phyloP scores from a whole-genome alignment of 1,284 basidiomycete species.

The Amylostereum areolatum region DNA sequence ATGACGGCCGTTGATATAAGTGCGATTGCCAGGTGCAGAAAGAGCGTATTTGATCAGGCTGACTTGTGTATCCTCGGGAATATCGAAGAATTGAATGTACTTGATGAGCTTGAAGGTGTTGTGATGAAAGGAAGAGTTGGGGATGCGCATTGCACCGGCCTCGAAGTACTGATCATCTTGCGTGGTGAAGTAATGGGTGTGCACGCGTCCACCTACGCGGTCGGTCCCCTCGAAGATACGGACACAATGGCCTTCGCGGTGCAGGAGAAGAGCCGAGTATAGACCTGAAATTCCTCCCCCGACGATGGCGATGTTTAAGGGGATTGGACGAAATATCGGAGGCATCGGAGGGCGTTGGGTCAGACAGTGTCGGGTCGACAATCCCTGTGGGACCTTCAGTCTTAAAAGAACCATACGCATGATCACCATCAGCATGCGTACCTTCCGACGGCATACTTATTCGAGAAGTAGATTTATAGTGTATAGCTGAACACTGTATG shows the following conservation, averaged over 20 bases:
- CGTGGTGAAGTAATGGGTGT: slow-evolving; percentile 14
- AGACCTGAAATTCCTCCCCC: slow-evolving; percentile 16
- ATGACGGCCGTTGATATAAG: slow-evolving; percentile 12
- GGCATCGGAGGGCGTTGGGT: no score
- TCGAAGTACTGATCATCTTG: slow-evolving; percentile 17
- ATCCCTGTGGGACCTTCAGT: no score
- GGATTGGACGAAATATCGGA: no score
- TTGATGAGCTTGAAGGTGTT: slow-evolving; percentile 14
- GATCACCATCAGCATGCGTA: no score
- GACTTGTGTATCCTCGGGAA: slow-evolving; percentile 9
- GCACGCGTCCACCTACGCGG: slow-evolving; percentile 15
- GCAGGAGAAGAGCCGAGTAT: slow-evolving; percentile 13
- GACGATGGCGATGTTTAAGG: slow-evolving; percentile 10
- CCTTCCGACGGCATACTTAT: no score
- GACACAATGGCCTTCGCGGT: slow-evolving; percentile 8
- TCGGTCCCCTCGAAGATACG: slow-evolving; percentile 13
- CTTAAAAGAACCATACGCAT: no score
- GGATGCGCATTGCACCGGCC: slow-evolving; percentile 19
- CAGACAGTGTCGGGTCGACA: no score
- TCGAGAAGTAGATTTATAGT: no score
- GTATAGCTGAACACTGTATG: no score
- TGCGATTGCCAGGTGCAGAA: slow-evolving; percentile 12
- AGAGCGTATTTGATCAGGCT: slow-evolving; percentile 14
- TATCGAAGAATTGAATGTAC: slow-evolving; percentile 2
- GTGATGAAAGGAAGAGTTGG: slow-evolving; percentile 12